Percentiles rank a stretch among this genome's conserved stretches.
phyloP scores from a whole-genome alignment of 179 eudicot species.

The Silene vulgaris region DNA sequence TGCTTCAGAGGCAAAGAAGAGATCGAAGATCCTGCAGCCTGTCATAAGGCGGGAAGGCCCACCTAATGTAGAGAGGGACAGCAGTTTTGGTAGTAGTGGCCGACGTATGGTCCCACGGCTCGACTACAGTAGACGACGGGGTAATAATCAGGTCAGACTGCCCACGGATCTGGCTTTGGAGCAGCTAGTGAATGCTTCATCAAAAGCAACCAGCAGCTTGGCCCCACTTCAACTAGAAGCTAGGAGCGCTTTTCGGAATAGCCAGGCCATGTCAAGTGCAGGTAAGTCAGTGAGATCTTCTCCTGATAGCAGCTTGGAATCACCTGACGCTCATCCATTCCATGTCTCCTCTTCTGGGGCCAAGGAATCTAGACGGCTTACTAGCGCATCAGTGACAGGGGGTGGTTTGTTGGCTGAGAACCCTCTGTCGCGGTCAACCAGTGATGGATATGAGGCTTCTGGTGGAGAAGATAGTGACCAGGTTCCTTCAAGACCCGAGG shows the following conservation, averaged over 20 bases:
- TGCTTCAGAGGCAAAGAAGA: conserved; percentile 91
- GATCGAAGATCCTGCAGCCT: conserved; percentile 82
- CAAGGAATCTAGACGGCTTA: conserved; percentile 54
- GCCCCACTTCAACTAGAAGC: conserved; percentile 77
- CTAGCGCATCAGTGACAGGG: conserved; percentile 36
- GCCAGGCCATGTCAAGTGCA: conserved; percentile 43
- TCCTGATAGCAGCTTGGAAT: conserved; percentile 92
- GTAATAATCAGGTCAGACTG: conserved; percentile 54
- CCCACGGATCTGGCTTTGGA: conserved; percentile 50
- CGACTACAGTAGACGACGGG: conserved; percentile 51
- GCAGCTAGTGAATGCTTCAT: conserved; percentile 33
- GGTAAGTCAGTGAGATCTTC: conserved; percentile 56
- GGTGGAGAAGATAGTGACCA: conserved; percentile 99
- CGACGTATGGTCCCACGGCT: conserved; percentile 39
- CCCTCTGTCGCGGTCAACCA: conserved; percentile 70
- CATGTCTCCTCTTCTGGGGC: conserved; percentile 56
- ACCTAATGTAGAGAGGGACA: conserved; percentile 39
- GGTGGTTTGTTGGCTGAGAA: conserved; percentile 33
- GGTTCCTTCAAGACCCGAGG: conserved; percentile 51
- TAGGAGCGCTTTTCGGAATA: conserved; percentile 56
- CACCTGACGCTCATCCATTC: conserved; percentile 71
- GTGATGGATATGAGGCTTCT: conserved; percentile 98
- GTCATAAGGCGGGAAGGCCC: conserved; percentile 43
- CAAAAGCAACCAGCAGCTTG: conserved; percentile 35
- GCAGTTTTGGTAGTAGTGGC: conserved; percentile 56